Conservation (phyloP, 1,284 basidiomycete genomes). For the Pseudozyma thailandica region DNA sequence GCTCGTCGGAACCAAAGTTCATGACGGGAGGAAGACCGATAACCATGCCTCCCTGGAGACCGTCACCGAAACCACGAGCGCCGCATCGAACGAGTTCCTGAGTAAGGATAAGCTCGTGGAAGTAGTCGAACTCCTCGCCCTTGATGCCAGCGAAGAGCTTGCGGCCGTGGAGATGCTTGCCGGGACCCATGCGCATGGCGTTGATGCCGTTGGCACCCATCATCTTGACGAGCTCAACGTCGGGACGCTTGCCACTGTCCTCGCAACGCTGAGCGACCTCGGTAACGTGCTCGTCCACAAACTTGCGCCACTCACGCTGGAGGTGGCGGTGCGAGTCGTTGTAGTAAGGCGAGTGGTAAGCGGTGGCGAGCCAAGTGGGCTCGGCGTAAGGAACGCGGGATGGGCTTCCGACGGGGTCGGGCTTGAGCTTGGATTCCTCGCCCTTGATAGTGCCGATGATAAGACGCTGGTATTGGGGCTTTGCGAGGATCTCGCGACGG, state of each 20-base stretch:
- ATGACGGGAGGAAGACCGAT: conserved; percentile 72
- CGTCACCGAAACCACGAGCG: conserved; percentile 73
- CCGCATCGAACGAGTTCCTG: conserved; percentile 84
- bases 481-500: conserved; percentile 62
- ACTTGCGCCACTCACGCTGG: conserved; percentile 68
- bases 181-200: conserved; percentile 74
- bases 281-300: conserved; percentile 83
- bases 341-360: conserved; percentile 68
- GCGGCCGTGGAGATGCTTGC: conserved; percentile 81
- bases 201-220: conserved; percentile 67
- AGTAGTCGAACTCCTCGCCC: conserved; percentile 87
- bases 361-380: conserved; percentile 59
- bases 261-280: conserved; percentile 83
- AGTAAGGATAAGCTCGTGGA: conserved; percentile 82
- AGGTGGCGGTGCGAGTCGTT: conserved; percentile 68
- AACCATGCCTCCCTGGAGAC: conserved; percentile 69
- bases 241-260: conserved; percentile 79
- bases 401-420: conserved; percentile 56
- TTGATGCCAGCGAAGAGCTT: conserved; percentile 84
- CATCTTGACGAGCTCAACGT: conserved; percentile 69
- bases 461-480: conserved; percentile 59
- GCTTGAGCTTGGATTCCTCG: conserved; percentile 61
- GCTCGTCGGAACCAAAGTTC: conserved; percentile 82
- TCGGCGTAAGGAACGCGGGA: conserved; percentile 67
- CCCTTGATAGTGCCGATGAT: conserved; percentile 64